Evolutionary conservation across 176 grass and related monocot genomes (phyloP).

Genomic region (Dactylis glomerata): DNA sequence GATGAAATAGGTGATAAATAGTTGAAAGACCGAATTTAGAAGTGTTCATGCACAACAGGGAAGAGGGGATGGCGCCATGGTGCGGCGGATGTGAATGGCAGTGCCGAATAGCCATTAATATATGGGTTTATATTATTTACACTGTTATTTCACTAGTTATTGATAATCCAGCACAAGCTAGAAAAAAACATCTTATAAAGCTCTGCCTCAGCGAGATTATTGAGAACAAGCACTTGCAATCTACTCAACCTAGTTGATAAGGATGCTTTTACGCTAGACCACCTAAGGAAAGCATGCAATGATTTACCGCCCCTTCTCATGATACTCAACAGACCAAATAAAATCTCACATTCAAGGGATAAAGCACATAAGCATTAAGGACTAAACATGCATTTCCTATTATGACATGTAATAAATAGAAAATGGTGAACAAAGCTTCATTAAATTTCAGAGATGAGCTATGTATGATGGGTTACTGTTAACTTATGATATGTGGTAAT

Average conservation of each 20-base stretch:
- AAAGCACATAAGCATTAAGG: background rate
- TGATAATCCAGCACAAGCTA: background rate
- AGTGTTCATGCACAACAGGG: background rate
- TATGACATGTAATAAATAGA: constrained; percentile 3
- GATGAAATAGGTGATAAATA: background rate
- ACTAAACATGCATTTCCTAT: background rate
- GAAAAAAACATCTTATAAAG: background rate
- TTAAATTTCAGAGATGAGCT: constrained; percentile 13
- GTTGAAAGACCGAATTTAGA: background rate
- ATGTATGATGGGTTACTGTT: constrained; percentile 1
- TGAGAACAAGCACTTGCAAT: background rate
- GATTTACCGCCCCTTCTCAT: background rate
- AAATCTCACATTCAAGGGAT: constrained; percentile 12
- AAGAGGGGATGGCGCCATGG: background rate
- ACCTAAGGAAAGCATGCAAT: background rate
- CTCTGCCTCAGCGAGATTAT: background rate
- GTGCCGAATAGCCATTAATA: background rate
- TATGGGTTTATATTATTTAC: background rate
- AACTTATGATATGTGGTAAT: constrained; percentile 69
- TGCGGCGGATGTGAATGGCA: background rate
- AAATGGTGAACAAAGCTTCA: constrained; percentile 1
- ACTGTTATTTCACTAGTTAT: background rate
- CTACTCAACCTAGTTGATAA: background rate
- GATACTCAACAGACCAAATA: constrained; percentile 2
- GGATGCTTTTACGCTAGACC: background rate